These are phyloP conservation scores for Hanseniaspora sp. DNA, from an alignment of 1,139 yeast species.

Conservation along the genomic window DNA sequence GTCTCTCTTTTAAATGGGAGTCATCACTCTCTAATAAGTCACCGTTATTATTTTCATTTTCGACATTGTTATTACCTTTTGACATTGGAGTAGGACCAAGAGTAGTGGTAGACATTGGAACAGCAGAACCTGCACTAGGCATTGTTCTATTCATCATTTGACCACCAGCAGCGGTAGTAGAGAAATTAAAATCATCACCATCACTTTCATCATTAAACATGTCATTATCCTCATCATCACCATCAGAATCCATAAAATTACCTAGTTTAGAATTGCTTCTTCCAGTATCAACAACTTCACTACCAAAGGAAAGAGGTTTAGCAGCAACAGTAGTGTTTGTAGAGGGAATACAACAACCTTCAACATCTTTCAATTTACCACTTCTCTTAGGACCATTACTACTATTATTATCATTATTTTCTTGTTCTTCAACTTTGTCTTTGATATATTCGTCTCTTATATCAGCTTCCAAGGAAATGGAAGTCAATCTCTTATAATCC, in stretches of 20 bases:
- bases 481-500: conserved; percentile 85
- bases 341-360: conserved; percentile 8
- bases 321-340: conserved; percentile 1
- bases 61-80: no score
- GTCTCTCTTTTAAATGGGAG: conserved; percentile 17
- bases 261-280: conserved; percentile 14
- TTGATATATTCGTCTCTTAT: conserved; percentile 32
- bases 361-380: conserved; percentile 11
- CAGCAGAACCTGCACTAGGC: background rate
- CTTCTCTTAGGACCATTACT: background rate
- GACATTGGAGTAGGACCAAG: background rate
- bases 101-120: background rate
- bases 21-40: conserved; percentile 27
- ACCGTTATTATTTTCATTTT: conserved; percentile 27
- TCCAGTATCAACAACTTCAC: conserved; percentile 5
- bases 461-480: conserved; percentile 81
- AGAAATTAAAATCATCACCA: conserved; percentile 16
- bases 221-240: conserved; percentile 15
- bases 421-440: conserved; percentile 16
- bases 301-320: conserved; percentile 2
- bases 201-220: conserved; percentile 17
- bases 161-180: conserved; percentile 11
- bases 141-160: conserved; percentile 14
- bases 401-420: background rate
- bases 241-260: conserved; percentile 14